Percentiles rank a stretch among this genome's conserved stretches.
phyloP scores from a whole-genome alignment of 495 filamentous ascomycete genomes.

The Lasiosphaeria ovina region DNA sequence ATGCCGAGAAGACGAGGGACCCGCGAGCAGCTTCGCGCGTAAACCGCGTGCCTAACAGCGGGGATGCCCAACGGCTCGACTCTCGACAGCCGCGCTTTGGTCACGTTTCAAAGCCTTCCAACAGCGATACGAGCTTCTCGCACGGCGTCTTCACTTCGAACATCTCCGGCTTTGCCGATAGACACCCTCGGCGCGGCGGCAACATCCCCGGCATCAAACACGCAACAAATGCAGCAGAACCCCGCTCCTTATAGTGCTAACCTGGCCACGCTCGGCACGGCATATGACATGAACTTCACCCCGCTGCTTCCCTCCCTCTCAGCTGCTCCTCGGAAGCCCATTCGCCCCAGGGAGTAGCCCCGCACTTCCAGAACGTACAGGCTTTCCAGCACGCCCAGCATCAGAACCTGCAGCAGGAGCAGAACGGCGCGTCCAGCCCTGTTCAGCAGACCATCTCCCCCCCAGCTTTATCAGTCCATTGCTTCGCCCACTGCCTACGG shows the following conservation, averaged over 20 bases:
- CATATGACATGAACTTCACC: conserved; percentile 97
- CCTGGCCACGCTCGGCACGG: conserved; percentile 82
- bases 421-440: conserved; percentile 47
- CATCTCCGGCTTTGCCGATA: conserved; percentile 74
- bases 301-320: conserved; percentile 90
- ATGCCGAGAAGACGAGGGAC: too few species aligned
- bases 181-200: conserved; percentile 72
- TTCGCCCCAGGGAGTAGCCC: conserved; percentile 92
- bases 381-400: conserved; percentile 60
- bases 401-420: conserved; percentile 59
- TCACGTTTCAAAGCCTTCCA: conserved; percentile 68
- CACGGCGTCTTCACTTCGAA: conserved; percentile 87
- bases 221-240: conserved; percentile 51
- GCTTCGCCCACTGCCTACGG: conserved; percentile 76
- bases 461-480: conserved; percentile 73
- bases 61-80: too few species aligned
- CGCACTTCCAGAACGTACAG: conserved; percentile 81
- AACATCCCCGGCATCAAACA: conserved; percentile 96
- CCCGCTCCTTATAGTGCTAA: conserved; percentile 57
- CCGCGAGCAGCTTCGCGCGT: too few species aligned
- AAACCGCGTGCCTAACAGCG: too few species aligned
- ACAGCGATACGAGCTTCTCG: conserved; percentile 83
- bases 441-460: conserved; percentile 58
- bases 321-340: conserved; percentile 90
- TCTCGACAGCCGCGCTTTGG: too few species aligned